Base-by-base conservation (phyloP, 2,329 filamentous ascomycete species). In the Colletotrichum neosansevieriae region DNA sequence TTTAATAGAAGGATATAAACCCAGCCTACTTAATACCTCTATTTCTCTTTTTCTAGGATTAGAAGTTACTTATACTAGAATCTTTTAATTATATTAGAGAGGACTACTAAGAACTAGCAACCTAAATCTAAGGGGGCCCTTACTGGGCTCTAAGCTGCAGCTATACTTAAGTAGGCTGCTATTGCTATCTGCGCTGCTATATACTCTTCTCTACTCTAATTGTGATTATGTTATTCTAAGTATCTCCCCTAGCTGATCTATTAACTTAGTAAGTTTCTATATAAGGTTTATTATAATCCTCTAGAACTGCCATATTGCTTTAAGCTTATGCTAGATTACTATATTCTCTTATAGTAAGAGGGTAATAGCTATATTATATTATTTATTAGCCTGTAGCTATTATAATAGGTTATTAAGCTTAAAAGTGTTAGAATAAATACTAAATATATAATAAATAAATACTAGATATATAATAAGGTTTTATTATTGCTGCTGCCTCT, bases 341-440 rank as follows among this genome's bases (percentile, higher is more conserved):
- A 47, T 63, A 9, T 47, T 49, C 29, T 63, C 17, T 36, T 56
- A 13, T 3, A 15, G 19, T 9, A 56, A 17, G 9, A 63, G 24
- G 40, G 29, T 2, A 7, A 49, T 56, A 4, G 19, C 40, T 10
- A 7, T 63, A 13, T 63, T 9, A 3, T 47, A 13, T 13, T 63
- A 12, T 13, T 63, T 12, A 47, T 63, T 7, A 17, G 49, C 50
- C 29, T 63, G 29, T 40, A 63, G 50, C 12, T 40, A 24, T 17
- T 34, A 11, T 2, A 63, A 17, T 10, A 56, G 32, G 32, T 63
- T 11, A 29, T 56, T 12, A 5, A 62, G 49, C 24, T 62, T 2
- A 2, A 62, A 62, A 2, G 47, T 54, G n/a, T 54, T 6, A 4
- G 59, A 62, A 13, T 54, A 62, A 21, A 62, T 3, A n/a, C 58